phyloP scores from a whole-genome alignment of 2,329 filamentous ascomycete genomes.

The Ophiostoma novo-ulmi region DNA sequence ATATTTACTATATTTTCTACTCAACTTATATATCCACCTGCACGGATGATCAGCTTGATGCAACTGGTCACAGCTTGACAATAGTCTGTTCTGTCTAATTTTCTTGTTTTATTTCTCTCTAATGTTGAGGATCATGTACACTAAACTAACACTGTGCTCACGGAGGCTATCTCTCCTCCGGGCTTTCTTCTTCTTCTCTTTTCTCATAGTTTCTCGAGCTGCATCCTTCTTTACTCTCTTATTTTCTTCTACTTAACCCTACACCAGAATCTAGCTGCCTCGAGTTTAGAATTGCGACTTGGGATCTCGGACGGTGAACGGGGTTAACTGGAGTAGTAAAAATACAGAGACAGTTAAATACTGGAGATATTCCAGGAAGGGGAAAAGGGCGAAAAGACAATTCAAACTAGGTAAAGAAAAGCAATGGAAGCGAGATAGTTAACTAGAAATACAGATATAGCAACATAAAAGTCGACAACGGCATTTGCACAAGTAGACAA shows the following conservation, averaged over 20 bases:
- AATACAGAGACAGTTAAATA: neutral
- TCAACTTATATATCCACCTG: neutral
- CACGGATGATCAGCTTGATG: conserved; percentile 3
- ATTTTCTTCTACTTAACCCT: neutral
- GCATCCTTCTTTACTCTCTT: neutral
- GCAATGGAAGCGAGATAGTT: neutral
- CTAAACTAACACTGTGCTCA: neutral
- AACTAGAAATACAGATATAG: neutral
- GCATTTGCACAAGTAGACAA: neutral
- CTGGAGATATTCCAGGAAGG: neutral
- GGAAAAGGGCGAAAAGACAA: neutral
- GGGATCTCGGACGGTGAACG: neutral
- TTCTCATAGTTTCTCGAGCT: neutral
- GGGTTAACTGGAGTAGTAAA: neutral
- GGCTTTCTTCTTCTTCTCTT: neutral
- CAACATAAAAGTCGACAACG: neutral
- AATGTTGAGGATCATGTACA: neutral
- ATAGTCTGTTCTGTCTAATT: neutral
- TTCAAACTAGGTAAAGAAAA: neutral
- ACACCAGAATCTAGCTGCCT: neutral
- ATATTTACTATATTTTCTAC: neutral
- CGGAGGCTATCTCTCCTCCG: neutral
- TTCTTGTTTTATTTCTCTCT: neutral
- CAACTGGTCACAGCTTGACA: neutral
- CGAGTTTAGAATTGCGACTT: neutral